A percentile compares a stretch with the other conserved stretches of the same genome.
Evolutionary conservation across 495 filamentous ascomycete species (phyloP).

Genomic region (Penicillium mononematosum): DNA sequence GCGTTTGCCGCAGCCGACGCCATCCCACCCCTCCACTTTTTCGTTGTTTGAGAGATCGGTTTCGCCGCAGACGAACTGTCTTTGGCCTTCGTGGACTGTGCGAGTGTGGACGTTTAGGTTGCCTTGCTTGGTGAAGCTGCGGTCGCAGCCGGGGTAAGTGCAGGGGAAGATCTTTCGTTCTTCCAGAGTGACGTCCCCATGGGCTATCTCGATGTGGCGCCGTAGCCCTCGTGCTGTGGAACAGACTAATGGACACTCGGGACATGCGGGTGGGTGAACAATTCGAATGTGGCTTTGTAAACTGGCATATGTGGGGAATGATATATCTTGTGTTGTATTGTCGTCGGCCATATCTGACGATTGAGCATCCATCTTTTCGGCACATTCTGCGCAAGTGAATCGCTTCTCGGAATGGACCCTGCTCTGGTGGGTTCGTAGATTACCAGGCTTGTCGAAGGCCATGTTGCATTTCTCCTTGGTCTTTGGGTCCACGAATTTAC

Average conservation of each 20-base stretch:
- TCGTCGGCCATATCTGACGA: conserved; percentile 17
- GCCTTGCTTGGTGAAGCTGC: conserved; percentile 70
- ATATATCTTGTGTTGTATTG: conserved; percentile 29
- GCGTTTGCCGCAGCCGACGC: conserved; percentile 64
- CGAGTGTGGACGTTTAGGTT: conserved; percentile 79
- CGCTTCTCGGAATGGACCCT: conserved; percentile 64
- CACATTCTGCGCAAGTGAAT: conserved; percentile 73
- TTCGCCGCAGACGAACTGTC: conserved; percentile 70
- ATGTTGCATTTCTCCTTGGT: conserved; percentile 60
- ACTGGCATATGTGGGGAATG: conserved; percentile 68
- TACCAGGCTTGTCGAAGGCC: conserved; percentile 67
- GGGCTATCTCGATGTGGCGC: conserved; percentile 66
- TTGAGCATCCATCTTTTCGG: conserved; percentile 31
- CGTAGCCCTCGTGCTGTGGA: conserved; percentile 59
- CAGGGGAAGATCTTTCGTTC: conserved; percentile 65
- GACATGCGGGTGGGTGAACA: conserved; percentile 72
- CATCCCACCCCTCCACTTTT: conserved; percentile 64
- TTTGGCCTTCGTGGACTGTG: conserved; percentile 66
- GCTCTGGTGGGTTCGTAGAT: conserved; percentile 68
- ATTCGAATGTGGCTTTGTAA: conserved; percentile 69
- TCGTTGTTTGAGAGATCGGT: conserved; percentile 56
- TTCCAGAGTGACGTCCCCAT: conserved; percentile 59
- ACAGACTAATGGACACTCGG: conserved; percentile 65
- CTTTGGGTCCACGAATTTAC: conserved; percentile 54
- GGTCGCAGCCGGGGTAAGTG: conserved; percentile 60